Conservation (phyloP, 2,329 filamentous ascomycete genomes). For the Colletotrichum musae region DNA sequence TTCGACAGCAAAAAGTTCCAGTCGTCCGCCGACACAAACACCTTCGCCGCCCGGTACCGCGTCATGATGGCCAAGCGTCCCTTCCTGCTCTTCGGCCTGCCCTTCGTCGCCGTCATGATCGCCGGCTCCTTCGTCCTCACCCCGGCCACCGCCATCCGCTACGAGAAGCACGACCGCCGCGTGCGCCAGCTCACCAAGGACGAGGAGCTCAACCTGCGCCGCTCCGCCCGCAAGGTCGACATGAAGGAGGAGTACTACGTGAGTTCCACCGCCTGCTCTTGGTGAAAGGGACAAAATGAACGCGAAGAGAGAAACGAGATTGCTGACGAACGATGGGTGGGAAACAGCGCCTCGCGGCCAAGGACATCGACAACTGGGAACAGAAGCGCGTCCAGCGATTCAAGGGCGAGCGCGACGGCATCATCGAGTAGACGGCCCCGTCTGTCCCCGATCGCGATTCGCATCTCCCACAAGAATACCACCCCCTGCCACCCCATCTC, state of each 20-base stretch:
- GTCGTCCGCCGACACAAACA: constrained; percentile 74
- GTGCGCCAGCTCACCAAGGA: constrained; percentile 88
- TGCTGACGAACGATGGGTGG: constrained; percentile 48
- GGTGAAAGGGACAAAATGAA: constrained; percentile 44
- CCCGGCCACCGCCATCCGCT: constrained; percentile 91
- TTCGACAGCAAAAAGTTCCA: constrained; percentile 83
- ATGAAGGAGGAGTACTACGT: constrained; percentile 92
- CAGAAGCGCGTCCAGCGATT: constrained; percentile 94
- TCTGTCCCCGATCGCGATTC: neutral
- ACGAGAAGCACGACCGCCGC: constrained; percentile 93
- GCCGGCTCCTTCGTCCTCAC: constrained; percentile 95
- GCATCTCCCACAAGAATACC: neutral
- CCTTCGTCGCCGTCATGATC: constrained; percentile 91
- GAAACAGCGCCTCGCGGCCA: constrained; percentile 81
- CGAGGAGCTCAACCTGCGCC: constrained; percentile 87
- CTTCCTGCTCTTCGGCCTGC: constrained; percentile 93
- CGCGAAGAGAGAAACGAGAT: constrained; percentile 65
- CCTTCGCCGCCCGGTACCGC: constrained; percentile 84
- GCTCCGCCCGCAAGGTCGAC: constrained; percentile 78
- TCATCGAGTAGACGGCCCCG: constrained; percentile 63
- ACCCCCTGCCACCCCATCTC: constrained; percentile 9
- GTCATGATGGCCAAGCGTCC: constrained; percentile 81
- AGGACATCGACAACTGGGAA: constrained; percentile 96
- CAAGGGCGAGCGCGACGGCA: constrained; percentile 90
- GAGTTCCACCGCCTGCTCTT: constrained; percentile 53